These are phyloP conservation scores for Ustilago shanxiensis DNA, from an alignment of 1,284 basidiomycete genomes.

Conservation along the genomic window DNA sequence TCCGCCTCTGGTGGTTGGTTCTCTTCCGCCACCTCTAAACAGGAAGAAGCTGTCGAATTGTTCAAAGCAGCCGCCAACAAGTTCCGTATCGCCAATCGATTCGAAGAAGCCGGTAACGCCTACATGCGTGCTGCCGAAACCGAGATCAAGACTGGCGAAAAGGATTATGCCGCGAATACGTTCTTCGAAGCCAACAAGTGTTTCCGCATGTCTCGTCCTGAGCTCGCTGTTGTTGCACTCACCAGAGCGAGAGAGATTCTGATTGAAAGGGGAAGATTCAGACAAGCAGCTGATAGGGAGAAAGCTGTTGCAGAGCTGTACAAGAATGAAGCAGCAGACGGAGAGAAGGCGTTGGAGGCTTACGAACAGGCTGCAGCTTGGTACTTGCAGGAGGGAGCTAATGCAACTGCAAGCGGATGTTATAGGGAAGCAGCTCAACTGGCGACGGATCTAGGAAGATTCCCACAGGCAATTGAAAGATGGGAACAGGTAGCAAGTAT, in stretches of 20 bases:
- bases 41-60: conserved; percentile 89
- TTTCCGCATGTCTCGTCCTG: conserved; percentile 65
- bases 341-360: conserved; percentile 86
- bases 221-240: conserved; percentile 86
- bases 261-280: conserved; percentile 87
- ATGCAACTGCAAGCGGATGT: conserved; percentile 93
- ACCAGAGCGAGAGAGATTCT: conserved; percentile 86
- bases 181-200: conserved; percentile 69
- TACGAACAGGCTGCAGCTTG: conserved; percentile 94
- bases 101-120: conserved; percentile 86
- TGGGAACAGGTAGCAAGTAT: conserved; percentile 92
- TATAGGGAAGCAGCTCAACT: conserved; percentile 96
- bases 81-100: conserved; percentile 93
- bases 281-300: conserved; percentile 97
- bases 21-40: conserved; percentile 57
- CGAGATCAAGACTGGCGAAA: conserved; percentile 65
- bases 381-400: conserved; percentile 96
- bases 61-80: conserved; percentile 94
- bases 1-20: conserved; percentile 79
- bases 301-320: conserved; percentile 89
- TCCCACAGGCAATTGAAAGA: conserved; percentile 83
- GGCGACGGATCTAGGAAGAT: conserved; percentile 89
- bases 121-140: conserved; percentile 67
- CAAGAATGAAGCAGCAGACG: conserved; percentile 79
- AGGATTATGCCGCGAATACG: conserved; percentile 69